These are phyloP conservation scores for Fraxinus excelsior DNA, from an alignment of 257 asterid species.

Conservation along the genomic window DNA sequence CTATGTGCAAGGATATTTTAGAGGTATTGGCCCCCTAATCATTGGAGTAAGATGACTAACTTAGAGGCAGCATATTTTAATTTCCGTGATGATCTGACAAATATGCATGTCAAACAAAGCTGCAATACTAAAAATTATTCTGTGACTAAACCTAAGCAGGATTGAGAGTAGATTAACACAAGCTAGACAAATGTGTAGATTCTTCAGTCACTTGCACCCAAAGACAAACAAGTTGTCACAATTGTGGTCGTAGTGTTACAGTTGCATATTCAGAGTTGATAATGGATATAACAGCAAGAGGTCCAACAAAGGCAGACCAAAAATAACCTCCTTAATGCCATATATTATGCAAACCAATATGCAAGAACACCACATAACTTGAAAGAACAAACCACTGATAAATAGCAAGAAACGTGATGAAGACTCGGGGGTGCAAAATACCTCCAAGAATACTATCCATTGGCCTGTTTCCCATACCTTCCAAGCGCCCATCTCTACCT, in stretches of 20 bases:
- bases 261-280: not conserved
- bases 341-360: slow-evolving; percentile 18
- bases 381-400: slow-evolving; percentile 27
- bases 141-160: not conserved
- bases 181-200: not conserved
- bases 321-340: slow-evolving; percentile 9
- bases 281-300: not conserved
- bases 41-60: not conserved
- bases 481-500: slow-evolving; percentile 86
- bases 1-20: not conserved
- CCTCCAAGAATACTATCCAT: slow-evolving; percentile 96
- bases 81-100: not conserved
- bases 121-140: not conserved
- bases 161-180: not conserved
- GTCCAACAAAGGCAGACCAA: not conserved
- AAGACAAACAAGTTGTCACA: not conserved
- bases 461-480: slow-evolving; percentile 96
- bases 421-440: slow-evolving; percentile 42
- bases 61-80: not conserved
- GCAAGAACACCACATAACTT: slow-evolving; percentile 24
- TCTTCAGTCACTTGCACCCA: slow-evolving; percentile 13
- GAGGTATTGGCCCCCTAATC: not conserved
- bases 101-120: not conserved
- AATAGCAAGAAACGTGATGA: slow-evolving; percentile 25
- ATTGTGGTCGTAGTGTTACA: slow-evolving; percentile 7